These are phyloP conservation scores for Nevesoporus exiguus DNA, from an alignment of 768 basidiomycete genomes.

Conservation along the genomic window DNA sequence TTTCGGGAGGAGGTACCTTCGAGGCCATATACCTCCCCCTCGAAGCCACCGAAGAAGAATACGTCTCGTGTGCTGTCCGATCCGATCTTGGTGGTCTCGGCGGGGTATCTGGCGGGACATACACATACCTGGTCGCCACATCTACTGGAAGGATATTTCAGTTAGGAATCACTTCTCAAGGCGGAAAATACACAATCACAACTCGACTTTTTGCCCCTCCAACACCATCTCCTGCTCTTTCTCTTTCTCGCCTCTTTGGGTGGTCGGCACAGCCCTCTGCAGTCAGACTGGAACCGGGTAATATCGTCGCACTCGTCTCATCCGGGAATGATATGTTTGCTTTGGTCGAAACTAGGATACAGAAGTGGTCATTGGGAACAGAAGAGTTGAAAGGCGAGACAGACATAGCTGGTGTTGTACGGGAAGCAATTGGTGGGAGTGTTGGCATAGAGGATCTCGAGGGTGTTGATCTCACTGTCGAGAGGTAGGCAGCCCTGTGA, in stretches of 20 bases:
- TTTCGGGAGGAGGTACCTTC: constrained; percentile 72
- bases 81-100: constrained; percentile 48
- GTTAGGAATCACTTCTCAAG: constrained; percentile 59
- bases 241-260: constrained; percentile 40
- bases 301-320: constrained; percentile 61
- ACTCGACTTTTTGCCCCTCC: constrained; percentile 56
- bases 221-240: constrained; percentile 41
- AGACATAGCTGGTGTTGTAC: constrained; percentile 50
- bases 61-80: constrained; percentile 63
- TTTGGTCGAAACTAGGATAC: constrained; percentile 62
- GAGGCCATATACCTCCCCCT: constrained; percentile 46
- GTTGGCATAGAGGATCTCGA: constrained; percentile 64
- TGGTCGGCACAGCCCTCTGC: constrained; percentile 40
- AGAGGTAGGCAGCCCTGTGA: constrained; percentile 41
- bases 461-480: constrained; percentile 63
- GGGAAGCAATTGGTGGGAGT: constrained; percentile 43
- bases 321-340: constrained; percentile 61
- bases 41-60: constrained; percentile 47
- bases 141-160: constrained; percentile 65
- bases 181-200: constrained; percentile 63
- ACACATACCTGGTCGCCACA: constrained; percentile 59
- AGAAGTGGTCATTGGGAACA: constrained; percentile 54
- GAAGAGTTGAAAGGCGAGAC: constrained; percentile 59
- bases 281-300: constrained; percentile 47
- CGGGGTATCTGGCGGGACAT: constrained; percentile 6